These are phyloP conservation scores for Lachnellula subtilissima DNA, from an alignment of 2,329 filamentous ascomycete species.

Conservation along the genomic window DNA sequence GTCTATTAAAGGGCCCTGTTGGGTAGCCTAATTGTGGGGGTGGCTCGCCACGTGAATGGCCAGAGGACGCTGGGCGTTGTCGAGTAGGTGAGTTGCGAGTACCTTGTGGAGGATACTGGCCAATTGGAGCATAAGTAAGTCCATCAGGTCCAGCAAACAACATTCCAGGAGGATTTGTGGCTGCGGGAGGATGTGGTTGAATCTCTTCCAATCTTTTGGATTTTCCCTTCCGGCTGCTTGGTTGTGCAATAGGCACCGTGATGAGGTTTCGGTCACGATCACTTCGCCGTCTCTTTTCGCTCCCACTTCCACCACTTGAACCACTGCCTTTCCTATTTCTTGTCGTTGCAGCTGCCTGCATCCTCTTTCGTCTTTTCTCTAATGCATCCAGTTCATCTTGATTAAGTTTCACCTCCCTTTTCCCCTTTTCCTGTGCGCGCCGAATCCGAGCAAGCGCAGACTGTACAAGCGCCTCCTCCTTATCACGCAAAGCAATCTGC, in stretches of 20 bases:
- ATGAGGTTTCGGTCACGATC: conserved; percentile 19
- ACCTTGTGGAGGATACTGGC: conserved; percentile 34
- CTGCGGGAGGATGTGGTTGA: conserved; percentile 26
- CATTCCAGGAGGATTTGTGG: conserved; percentile 37
- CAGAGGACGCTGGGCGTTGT: conserved; percentile 27
- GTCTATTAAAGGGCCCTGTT: conserved; percentile 12
- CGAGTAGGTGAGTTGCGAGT: conserved; percentile 32
- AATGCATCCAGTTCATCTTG: conserved; percentile 77
- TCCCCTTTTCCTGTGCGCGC: conserved; percentile 70
- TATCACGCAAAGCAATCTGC: conserved; percentile 54
- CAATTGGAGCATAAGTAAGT: conserved; percentile 41
- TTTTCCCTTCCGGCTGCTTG: conserved; percentile 31
- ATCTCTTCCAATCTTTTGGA: conserved; percentile 29
- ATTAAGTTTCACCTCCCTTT: conserved; percentile 73
- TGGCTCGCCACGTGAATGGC: conserved; percentile 16
- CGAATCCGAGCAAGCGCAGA: conserved; percentile 76
- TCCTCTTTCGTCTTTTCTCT: conserved; percentile 60
- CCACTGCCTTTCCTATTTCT: conserved; percentile 22
- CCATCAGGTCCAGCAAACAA: conserved; percentile 45
- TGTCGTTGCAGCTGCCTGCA: conserved; percentile 32
- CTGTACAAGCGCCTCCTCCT: conserved; percentile 72
- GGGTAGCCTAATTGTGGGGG: conserved; percentile 19
- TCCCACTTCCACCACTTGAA: conserved; percentile 23
- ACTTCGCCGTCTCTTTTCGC: conserved; percentile 25
- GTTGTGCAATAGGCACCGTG: conserved; percentile 27